These are phyloP conservation scores for Capronia americana DNA, from an alignment of 2,329 filamentous ascomycete genomes.

Conservation along the genomic window DNA sequence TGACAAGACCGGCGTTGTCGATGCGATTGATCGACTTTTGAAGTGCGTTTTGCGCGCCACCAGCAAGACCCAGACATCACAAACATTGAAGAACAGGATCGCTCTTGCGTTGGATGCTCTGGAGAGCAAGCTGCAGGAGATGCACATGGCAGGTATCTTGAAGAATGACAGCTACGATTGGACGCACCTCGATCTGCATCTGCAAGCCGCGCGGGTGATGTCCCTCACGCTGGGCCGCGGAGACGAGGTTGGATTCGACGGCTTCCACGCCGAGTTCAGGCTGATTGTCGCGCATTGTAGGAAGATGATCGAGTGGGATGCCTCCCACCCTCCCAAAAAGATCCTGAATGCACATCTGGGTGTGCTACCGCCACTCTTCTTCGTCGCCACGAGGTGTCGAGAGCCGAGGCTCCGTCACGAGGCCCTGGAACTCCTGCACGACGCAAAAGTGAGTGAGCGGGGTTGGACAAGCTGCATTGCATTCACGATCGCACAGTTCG, in stretches of 20 bases:
- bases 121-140: constrained; percentile 1
- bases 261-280: constrained; percentile 13
- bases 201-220: constrained; percentile 20
- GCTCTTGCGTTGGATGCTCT: constrained; percentile 4
- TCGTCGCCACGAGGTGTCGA: constrained; percentile 70
- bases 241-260: constrained; percentile 22
- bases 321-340: neutral
- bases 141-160: neutral
- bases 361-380: constrained; percentile 69
- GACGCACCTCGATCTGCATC: constrained; percentile 19
- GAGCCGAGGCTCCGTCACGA: constrained; percentile 58
- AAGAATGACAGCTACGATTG: constrained; percentile 1
- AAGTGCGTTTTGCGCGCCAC: constrained; percentile 19
- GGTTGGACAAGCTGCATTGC: constrained; percentile 32
- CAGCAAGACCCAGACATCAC: neutral
- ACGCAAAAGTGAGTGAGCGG: constrained; percentile 11
- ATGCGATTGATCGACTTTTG: constrained; percentile 17
- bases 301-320: constrained; percentile 18
- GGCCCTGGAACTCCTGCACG: constrained; percentile 20
- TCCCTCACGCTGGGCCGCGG: constrained; percentile 4
- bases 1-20: constrained; percentile 3
- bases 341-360: constrained; percentile 45
- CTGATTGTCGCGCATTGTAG: constrained; percentile 16
- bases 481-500: constrained; percentile 19
- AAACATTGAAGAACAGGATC: constrained; percentile 7